Conservation (phyloP, 805 yeast species). For the Myxozyma vanderwaltii region DNA sequence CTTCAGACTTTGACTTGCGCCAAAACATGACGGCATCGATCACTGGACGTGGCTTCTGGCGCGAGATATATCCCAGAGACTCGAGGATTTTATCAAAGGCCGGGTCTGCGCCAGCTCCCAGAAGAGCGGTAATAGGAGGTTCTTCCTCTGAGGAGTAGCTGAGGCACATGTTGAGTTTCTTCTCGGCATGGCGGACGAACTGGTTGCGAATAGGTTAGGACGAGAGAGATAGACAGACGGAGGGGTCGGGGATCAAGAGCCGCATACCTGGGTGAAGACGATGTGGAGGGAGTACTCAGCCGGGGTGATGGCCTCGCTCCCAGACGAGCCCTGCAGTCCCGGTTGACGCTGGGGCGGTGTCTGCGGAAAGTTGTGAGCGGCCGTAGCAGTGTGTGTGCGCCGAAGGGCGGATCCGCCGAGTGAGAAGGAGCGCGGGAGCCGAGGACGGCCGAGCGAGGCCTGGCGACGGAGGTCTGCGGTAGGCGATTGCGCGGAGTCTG, state of each 20-base stretch:
- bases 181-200: conserved; percentile 90
- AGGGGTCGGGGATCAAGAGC: background rate
- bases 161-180: conserved; percentile 74
- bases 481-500: background rate
- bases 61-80: conserved; percentile 87
- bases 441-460: conserved; percentile 4
- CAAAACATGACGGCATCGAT: conserved; percentile 98
- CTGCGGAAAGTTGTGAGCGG: background rate
- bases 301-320: conserved; percentile 61
- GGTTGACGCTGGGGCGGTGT: background rate
- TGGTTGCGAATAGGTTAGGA: conserved; percentile 4
- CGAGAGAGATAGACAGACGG: background rate
- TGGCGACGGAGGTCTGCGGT: conserved; percentile 1
- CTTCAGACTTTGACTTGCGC: conserved; percentile 91
- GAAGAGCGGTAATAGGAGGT: conserved; percentile 73
- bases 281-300: conserved; percentile 93
- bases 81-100: conserved; percentile 82
- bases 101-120: conserved; percentile 85
- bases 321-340: background rate
- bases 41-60: conserved; percentile 88
- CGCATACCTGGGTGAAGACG: conserved; percentile 71
- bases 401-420: conserved; percentile 8
- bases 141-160: conserved; percentile 66
- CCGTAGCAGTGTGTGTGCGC: conserved; percentile 5
- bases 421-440: conserved; percentile 5